Evolutionary conservation across 371 early-diverging fungal genomes (phyloP).

Genomic region (Apophysomyces trapeziformis): DNA sequence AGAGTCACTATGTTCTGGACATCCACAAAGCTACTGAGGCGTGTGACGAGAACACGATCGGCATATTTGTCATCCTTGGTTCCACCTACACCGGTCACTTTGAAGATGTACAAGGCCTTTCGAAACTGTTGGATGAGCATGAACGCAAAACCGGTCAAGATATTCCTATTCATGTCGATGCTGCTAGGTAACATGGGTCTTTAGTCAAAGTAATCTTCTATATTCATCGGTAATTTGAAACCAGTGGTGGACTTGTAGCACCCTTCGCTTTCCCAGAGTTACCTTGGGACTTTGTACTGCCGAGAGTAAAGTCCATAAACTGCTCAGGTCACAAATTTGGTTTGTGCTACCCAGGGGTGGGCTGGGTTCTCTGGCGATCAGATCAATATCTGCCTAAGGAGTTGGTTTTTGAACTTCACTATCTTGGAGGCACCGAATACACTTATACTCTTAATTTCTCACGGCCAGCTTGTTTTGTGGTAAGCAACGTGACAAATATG

Average conservation of each 20-base stretch:
- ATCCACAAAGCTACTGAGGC: constrained; percentile 53
- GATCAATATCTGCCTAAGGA: constrained; percentile 66
- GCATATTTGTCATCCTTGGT: constrained; percentile 67
- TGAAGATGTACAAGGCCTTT: constrained; percentile 66
- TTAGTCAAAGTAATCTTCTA: not conserved
- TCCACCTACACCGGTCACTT: constrained; percentile 80
- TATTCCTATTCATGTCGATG: constrained; percentile 75
- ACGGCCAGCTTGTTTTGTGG: constrained; percentile 65
- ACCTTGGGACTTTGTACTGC: constrained; percentile 69
- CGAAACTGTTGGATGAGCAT: constrained; percentile 57
- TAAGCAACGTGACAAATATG: not conserved
- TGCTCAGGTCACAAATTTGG: constrained; percentile 75
- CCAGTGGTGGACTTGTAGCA: constrained; percentile 71
- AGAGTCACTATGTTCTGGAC: constrained; percentile 53
- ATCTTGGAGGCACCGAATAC: constrained; percentile 63
- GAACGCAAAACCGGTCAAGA: constrained; percentile 56
- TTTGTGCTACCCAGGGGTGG: constrained; percentile 66
- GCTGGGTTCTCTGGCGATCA: constrained; percentile 74
- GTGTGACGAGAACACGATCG: constrained; percentile 78
- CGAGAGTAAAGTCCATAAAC: constrained; percentile 67
- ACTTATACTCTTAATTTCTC: constrained; percentile 76
- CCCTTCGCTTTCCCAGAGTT: constrained; percentile 72
- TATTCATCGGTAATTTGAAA: not conserved
- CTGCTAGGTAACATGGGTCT: constrained; percentile 44
- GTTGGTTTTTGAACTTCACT: constrained; percentile 70